Evolutionary conservation across 2,329 filamentous ascomycete species (phyloP), one percentile per base, ranked within the genome.

Genomic region (Raffaelea deltoideospora): DNA sequence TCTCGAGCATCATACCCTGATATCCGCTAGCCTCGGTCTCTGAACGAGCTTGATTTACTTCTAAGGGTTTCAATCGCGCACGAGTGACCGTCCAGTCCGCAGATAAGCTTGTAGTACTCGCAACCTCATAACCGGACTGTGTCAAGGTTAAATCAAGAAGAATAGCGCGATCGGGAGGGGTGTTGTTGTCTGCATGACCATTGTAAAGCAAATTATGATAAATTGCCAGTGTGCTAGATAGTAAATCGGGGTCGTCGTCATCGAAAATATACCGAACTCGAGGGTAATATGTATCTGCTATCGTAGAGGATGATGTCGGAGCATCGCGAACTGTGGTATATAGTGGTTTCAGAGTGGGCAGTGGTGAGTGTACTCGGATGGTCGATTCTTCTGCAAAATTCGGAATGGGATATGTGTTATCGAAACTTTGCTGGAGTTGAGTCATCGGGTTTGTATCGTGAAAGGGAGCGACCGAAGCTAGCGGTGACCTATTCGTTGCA

Each of bases 211-310:
- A 26, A 26, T 26, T 8, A 13, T 8, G 23, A 13, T 26, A 8
- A 13, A n/a, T n/a, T n/a, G n/a, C n/a, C n/a, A 55, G 76, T 2
- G 80, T 76, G 27, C 74, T 67, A 1, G 80, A 80, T 27, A 93
- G 64, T 31, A 81, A 63, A 33, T 87, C 80, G 2, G 76, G 72
- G 51, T 95, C 86, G 57, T 96, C 90, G 56, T 96, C 87, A 47
- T 74, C 73, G 61, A 98, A 96, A 50, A 96, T 71, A 60, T 96
- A 96, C 60, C 88, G 85, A 2, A 94, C 76, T 37, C 73, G 76
- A 2, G 88, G 90, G 53, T 96, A 87, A 49, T 84, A 69, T 43
- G 84, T 81, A 32, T 82, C 47, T 19, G 52, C 41, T 2, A 43
- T 26, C 42, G 43, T 13, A 38, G 41, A 23, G 32, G 43, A 18